Conservation (phyloP, 805 yeast genomes). For the Saccharomyces kudriavzevii region DNA sequence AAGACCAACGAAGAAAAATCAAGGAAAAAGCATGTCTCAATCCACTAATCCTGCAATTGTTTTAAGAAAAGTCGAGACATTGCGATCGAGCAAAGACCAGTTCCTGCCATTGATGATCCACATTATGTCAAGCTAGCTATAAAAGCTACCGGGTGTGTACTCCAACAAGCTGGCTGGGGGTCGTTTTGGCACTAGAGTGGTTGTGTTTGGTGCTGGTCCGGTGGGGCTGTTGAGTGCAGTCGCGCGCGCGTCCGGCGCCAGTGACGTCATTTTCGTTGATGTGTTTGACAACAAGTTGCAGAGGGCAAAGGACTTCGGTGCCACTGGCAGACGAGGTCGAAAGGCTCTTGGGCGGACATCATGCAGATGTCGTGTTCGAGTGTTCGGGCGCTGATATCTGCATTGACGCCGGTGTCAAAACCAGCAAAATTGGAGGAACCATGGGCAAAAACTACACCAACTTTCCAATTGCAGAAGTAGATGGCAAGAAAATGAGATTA, state of each 20-base stretch:
- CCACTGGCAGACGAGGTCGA: slow-evolving; percentile 36
- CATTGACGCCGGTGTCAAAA: slow-evolving; percentile 56
- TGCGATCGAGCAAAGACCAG: slow-evolving; percentile 56
- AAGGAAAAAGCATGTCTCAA: not conserved
- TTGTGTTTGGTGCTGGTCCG: slow-evolving; percentile 85
- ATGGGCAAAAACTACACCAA: slow-evolving; percentile 57
- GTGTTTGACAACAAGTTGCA: slow-evolving; percentile 41
- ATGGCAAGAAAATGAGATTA: slow-evolving; percentile 58
- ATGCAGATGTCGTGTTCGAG: slow-evolving; percentile 61
- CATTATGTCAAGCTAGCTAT: slow-evolving; percentile 66
- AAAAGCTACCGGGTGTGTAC: slow-evolving; percentile 82
- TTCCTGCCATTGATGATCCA: slow-evolving; percentile 55
- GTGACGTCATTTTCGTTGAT: slow-evolving; percentile 43
- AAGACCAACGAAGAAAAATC: no score
- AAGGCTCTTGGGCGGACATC: slow-evolving; percentile 23
- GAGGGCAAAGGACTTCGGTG: slow-evolving; percentile 60
- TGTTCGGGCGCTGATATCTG: slow-evolving; percentile 79
- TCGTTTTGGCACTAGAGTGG: slow-evolving; percentile 58
- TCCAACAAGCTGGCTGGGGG: slow-evolving; percentile 57
- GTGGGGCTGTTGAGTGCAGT: slow-evolving; percentile 66
- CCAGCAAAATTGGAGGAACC: slow-evolving; percentile 59
- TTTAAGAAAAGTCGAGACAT: slow-evolving; percentile 54
- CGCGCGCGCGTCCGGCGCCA: slow-evolving; percentile 69
- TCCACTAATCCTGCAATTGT: slow-evolving; percentile 39
- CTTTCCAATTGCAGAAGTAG: slow-evolving; percentile 67